Percentiles rank a stretch among this genome's conserved stretches.
phyloP scores from a whole-genome alignment of 305 asterid genomes.

The Solanum hybrid region DNA sequence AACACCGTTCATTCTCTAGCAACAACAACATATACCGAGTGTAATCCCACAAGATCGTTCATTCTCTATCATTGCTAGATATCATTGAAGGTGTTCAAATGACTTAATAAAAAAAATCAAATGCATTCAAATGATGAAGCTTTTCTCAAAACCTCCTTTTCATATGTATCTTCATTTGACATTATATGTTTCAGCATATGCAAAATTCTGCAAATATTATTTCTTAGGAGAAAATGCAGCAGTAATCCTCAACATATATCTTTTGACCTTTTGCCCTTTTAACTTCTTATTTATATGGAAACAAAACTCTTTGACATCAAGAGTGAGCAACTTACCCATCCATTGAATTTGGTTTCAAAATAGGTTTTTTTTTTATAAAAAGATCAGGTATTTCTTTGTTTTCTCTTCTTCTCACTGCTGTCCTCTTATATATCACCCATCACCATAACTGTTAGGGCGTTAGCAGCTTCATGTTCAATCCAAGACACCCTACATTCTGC shows the following conservation, averaged over 20 bases:
- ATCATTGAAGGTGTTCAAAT: not conserved
- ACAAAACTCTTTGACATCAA: not conserved
- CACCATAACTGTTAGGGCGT: not conserved
- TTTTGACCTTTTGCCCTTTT: not conserved
- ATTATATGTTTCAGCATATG: not conserved
- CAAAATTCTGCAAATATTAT: not conserved
- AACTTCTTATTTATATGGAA: not conserved
- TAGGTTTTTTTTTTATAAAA: not conserved
- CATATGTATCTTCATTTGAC: not conserved
- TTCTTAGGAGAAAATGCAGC: not conserved
- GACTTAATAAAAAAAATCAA: not conserved
- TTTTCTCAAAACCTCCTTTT: not conserved
- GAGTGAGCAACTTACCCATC: not conserved
- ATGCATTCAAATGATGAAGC: not conserved
- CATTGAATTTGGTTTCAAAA: not conserved
- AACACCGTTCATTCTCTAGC: not conserved
- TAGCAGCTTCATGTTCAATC: not conserved
- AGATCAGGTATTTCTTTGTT: not conserved
- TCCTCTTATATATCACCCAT: not conserved
- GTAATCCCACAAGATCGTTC: not conserved
- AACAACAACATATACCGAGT: not conserved
- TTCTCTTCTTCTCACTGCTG: not conserved
- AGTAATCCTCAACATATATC: not conserved
- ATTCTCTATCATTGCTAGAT: not conserved
- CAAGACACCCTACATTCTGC: not conserved